Conservation (phyloP, 176 grass and related monocot species). For the Puccinellia tenuiflora region DNA sequence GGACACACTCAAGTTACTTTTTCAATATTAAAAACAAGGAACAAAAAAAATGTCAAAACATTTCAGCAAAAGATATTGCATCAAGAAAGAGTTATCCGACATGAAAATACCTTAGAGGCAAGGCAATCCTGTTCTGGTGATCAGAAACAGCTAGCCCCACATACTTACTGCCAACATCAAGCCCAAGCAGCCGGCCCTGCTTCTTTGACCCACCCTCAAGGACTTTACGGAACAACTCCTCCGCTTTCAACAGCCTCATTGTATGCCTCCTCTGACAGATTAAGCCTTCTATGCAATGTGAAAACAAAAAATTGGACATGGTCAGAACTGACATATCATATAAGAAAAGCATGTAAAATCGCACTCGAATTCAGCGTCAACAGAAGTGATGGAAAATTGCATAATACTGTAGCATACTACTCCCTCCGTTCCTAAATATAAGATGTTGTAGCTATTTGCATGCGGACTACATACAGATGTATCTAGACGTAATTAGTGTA, state of each 20-base stretch:
- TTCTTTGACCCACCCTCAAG: slow-evolving; percentile 21
- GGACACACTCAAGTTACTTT: neutral
- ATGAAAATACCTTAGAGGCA: slow-evolving; percentile 48
- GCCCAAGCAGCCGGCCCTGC: slow-evolving; percentile 52
- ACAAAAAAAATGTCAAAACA: neutral
- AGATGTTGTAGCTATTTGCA: too few species aligned
- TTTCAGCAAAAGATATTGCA: neutral
- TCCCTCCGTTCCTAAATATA: too few species aligned
- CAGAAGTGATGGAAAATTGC: neutral
- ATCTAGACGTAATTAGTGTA: too few species aligned
- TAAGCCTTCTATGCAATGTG: neutral
- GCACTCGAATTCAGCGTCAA: neutral
- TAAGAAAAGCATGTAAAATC: neutral
- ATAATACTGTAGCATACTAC: too few species aligned
- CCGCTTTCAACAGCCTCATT: slow-evolving; percentile 70
- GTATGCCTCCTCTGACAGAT: neutral
- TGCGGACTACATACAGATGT: too few species aligned
- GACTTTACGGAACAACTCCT: slow-evolving; percentile 59
- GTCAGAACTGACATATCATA: neutral
- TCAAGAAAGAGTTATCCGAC: neutral
- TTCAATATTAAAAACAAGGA: neutral
- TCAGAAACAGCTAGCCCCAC: slow-evolving; percentile 78
- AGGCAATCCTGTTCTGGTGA: slow-evolving; percentile 47
- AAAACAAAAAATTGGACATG: neutral
- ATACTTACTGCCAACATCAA: slow-evolving; percentile 85